Conservation (phyloP, 1,139 yeast species). For the Sugiyamaella xylanicola region DNA sequence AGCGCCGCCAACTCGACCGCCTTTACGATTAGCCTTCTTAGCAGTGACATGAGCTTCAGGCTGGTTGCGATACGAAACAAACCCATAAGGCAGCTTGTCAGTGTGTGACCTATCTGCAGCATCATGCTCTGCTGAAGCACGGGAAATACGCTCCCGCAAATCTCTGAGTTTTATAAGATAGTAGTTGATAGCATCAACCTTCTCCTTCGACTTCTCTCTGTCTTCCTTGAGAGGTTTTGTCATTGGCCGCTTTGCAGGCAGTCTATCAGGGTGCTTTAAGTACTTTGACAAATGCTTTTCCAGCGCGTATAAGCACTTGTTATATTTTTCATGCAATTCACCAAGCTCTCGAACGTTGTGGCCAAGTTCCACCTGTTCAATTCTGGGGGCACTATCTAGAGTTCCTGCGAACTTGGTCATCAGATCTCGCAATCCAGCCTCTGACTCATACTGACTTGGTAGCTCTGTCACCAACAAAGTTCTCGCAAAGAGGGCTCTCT, state of each 20-base stretch:
- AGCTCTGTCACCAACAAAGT: slow-evolving; percentile 43
- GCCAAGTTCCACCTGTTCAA: slow-evolving; percentile 41
- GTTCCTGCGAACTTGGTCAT: slow-evolving; percentile 24
- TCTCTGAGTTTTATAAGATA: slow-evolving; percentile 31
- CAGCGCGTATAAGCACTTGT: slow-evolving; percentile 33
- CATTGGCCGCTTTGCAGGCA: slow-evolving; percentile 33
- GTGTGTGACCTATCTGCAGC: slow-evolving; percentile 12
- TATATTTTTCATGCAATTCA: slow-evolving; percentile 37
- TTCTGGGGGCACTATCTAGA: slow-evolving; percentile 24
- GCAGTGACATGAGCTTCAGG: slow-evolving; percentile 39
- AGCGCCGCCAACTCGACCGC: slow-evolving; percentile 26
- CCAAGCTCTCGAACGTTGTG: slow-evolving; percentile 39
- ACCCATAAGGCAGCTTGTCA: slow-evolving; percentile 41
- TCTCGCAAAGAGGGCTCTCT: slow-evolving; percentile 38
- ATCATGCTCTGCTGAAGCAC: slow-evolving; percentile 34
- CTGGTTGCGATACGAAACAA: slow-evolving; percentile 41
- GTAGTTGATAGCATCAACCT: slow-evolving; percentile 42
- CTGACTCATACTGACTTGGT: slow-evolving; percentile 36
- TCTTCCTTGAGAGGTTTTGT: slow-evolving; percentile 33
- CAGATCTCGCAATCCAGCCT: slow-evolving; percentile 36
- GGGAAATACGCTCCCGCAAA: slow-evolving; percentile 36
- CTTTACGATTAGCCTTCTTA: slow-evolving; percentile 20
- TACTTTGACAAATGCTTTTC: slow-evolving; percentile 43
- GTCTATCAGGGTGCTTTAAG: slow-evolving; percentile 36
- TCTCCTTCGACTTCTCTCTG: slow-evolving; percentile 21